Conservation (phyloP, 345 rosid genomes). For the Theobroma cacao region DNA sequence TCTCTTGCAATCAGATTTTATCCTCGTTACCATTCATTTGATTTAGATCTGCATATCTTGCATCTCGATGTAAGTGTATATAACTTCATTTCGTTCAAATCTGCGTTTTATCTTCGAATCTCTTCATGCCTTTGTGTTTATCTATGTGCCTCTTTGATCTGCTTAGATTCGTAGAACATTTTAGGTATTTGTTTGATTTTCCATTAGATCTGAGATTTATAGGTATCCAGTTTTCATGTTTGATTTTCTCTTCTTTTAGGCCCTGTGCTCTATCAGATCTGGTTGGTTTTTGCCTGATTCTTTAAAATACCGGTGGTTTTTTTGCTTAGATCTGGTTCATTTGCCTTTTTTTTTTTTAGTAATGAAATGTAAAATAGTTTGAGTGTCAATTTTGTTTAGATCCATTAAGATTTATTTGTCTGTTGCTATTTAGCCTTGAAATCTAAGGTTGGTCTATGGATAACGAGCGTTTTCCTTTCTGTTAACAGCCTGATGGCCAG, state of each 20-base stretch:
- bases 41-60: neutral
- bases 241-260: neutral
- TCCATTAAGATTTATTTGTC: neutral
- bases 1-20: neutral
- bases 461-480: neutral
- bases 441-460: neutral
- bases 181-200: neutral
- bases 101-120: neutral
- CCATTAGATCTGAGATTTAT: neutral
- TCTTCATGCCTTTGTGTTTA: neutral
- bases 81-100: neutral
- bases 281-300: neutral
- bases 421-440: neutral
- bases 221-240: neutral
- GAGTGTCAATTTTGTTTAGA: neutral
- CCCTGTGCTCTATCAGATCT: neutral
- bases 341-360: neutral
- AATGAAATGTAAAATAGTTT: neutral
- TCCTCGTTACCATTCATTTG: neutral
- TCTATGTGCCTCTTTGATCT: neutral
- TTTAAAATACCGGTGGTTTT: neutral
- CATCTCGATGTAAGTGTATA: neutral
- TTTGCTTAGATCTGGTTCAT: neutral
- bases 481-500: constrained; percentile 70
- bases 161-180: neutral